Base-by-base conservation (phyloP, 768 basidiomycete species). In the Hortiboletus flavorubellus region DNA sequence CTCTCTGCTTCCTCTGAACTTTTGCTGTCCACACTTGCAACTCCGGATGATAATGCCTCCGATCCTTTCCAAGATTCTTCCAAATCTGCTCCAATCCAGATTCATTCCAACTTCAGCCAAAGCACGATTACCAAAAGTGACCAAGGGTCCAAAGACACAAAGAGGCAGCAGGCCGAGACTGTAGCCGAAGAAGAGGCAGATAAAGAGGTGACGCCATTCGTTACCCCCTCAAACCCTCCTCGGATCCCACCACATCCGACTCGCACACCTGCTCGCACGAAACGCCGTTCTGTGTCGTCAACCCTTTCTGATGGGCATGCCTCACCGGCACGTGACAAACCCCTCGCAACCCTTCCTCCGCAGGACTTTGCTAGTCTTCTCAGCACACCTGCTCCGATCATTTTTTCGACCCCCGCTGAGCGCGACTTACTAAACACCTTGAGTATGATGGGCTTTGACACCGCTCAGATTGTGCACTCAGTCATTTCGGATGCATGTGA, bases 401-500 rank as follows among this genome's bases (percentile, higher is more conserved):
- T 91, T n/a, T 97, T 99, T 70, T 88, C 91, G 9, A 91, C 92
- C 0, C 77, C 86, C 0, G 74, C 84, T 8, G 96, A 98, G 67
- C 81, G 91, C 41, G 80, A 88, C 18, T 75, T 98, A 14, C 75
- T 99, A 30, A 90, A 90, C 56, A 76, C 73, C 3, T 76, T 99
- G 41, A 85, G 86, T 53, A 63, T 71, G 26, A 75, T 97, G 6
- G 96, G 97, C 0, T 85, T 99, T 56, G 97, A 98, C 70, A 91
- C 89, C 0, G 92, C 90, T 15, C 96, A 99, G 73, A 87, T 98
- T 47, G 87, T 88, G n/a, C 95, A 98, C 68, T 92, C 89, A 0
- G 97, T 98, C 12, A 77, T 90, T 44, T 86, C 80, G 30, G 85
- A 98, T 71, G 96, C 96, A 1, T 99, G 96, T 64, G 96, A 99